Base-by-base conservation (phyloP, 2,329 filamentous ascomycete species). In the Ophiostoma triangulosporum region DNA sequence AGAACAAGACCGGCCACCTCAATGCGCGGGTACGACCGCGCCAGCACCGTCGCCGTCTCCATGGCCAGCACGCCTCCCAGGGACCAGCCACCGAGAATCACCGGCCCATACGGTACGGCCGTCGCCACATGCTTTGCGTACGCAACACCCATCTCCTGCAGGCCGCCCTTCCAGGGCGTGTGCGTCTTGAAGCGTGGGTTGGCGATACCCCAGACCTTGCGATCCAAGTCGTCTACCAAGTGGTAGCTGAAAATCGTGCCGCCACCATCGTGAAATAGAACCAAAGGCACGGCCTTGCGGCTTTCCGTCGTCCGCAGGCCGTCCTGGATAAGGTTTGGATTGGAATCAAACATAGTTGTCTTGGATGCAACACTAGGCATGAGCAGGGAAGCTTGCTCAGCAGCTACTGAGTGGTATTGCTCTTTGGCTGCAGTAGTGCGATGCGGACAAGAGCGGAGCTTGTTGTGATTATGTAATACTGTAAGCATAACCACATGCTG, bases 241-340 rank as follows among this genome's bases (percentile, higher is more conserved):
- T 77, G 71, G 62, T 81, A 81, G 58, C 70, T 71, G 60, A 77
- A 80, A 2, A 72, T 73, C 2, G 78, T 81, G 61, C 78, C 78
- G 58, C 78, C 77, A 58, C 78, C 78, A 57, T 82, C 78, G 64
- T 82, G 78, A 36, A 81, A 66, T 43, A 82, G 69, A 54, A 82
- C 66, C 48, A 79, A 65, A 2, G 78, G 77, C n/a, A 68, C 67
- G 24, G 61, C 56, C 57, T 9, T 56, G 36, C 6, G 22, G 38
- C 40, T 57, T 57, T 27, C 51, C 9, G 7, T 9, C 7, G 20
- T 51, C 8, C 35, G 48, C 17, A 24, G 20, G 40, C 54, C 56
- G 22, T 59, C 56, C 31, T 62, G 60, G 48, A 62, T 58, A 4
- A 60, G 26, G 29, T 53, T 56, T 6, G 60, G 60, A 24, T 61